Base-by-base conservation (phyloP, 2,329 filamentous ascomycete species). In the Xylariaceae sp. region DNA sequence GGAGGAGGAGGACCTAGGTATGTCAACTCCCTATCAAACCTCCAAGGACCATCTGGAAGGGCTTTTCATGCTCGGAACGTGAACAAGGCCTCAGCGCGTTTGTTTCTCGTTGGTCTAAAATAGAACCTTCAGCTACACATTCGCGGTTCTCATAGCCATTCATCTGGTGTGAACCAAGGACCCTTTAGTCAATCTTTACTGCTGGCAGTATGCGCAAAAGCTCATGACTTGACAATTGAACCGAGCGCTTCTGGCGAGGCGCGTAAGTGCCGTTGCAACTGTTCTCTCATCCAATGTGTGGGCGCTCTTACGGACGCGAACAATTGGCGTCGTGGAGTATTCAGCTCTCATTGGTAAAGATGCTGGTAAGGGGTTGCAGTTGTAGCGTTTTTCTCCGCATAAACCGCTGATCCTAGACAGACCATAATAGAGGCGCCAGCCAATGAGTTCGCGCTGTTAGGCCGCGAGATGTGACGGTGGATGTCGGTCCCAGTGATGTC, bases 331-430 rank as follows among this genome's bases (percentile, higher is more conserved):
- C 9, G 53, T 58, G 55, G 57, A 11, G 53, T 61, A 62, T 58
- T 45, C 56, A 58, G 61, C 61, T 57, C 57, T 61, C 48, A 63
- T 56, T 60, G 58, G 59, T 53, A 57, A 55, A 56, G 56, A 37
- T 50, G 58, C 8, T 39, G 42, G 48, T 50, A 50, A 55, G 54
- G 61, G 61, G 61, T 44, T 44, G 56, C 42, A 34, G 53, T 10
- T 51, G 30, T 45, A 49, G 47, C 3, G 49, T 58, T 47, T 30
- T 60, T 60, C 58, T 67, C 65, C 67, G 66, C 66, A 68, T 62
- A 65, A 63, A 63, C 50, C 47, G 62, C 61, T 56, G 63, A 67
- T 65, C 64, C 57, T 67, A 53, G 13, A 60, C 62, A 61, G 45
- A 53, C 56, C 23, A 37, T 55, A 45, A 13, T 17, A 35, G 23